These are phyloP conservation scores for Botrytis fragariae DNA, from an alignment of 2,329 filamentous ascomycete genomes.

Conservation along the genomic window DNA sequence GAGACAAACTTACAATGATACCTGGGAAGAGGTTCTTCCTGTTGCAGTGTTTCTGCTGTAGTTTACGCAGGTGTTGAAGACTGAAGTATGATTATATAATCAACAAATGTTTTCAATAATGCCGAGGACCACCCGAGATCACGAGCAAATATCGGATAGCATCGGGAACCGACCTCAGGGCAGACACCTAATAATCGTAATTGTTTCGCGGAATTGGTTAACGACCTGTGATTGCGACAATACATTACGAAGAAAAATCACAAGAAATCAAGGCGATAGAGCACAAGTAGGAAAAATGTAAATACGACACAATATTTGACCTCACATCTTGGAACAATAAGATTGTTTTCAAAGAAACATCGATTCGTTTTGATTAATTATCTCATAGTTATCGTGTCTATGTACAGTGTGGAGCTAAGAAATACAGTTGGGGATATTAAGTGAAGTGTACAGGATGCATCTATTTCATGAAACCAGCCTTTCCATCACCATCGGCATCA, in stretches of 20 bases:
- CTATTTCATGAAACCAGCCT: slow-evolving; percentile 49
- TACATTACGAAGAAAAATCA: not conserved
- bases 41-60: not conserved
- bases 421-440: not conserved
- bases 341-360: not conserved
- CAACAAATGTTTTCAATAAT: not conserved
- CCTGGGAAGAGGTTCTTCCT: not conserved
- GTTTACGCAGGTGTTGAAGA: not conserved
- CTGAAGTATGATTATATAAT: not conserved
- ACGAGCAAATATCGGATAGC: not conserved
- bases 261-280: not conserved
- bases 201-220: not conserved
- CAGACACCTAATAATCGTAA: not conserved
- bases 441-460: not conserved
- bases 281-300: not conserved
- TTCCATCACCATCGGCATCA: slow-evolving; percentile 54
- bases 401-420: not conserved
- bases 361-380: not conserved
- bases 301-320: no score
- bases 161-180: not conserved
- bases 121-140: slow-evolving; percentile 4
- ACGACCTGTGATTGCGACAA: not conserved
- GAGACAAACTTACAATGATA: not conserved
- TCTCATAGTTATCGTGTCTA: not conserved
- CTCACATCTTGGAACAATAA: not conserved